Conservation (phyloP, 164 flowering plant genomes). For the Euptelea pleiosperma region DNA sequence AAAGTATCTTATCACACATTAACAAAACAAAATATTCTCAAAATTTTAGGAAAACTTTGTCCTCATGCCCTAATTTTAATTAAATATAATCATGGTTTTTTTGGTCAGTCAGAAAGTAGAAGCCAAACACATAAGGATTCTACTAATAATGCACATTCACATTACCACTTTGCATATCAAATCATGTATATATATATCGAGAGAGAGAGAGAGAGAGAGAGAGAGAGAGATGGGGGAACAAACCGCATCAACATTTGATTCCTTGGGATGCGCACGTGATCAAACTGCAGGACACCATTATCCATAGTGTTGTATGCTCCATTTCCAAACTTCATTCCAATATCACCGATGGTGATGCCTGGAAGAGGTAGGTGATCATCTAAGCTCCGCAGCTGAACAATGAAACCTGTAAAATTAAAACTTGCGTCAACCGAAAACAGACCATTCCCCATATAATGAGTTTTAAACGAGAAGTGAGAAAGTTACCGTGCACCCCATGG, state of each 20-base stretch:
- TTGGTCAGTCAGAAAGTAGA: too few relatives aligned
- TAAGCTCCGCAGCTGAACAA: conserved; percentile 88
- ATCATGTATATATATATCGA: too few relatives aligned
- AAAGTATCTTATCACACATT: too few relatives aligned
- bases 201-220: neutral
- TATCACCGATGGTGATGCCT: conserved; percentile 90
- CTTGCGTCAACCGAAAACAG: neutral
- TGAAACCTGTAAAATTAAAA: conserved; percentile 57
- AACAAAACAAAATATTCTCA: too few relatives aligned
- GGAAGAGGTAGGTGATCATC: conserved; percentile 92
- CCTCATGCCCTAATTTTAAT: too few relatives aligned
- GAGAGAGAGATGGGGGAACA: conserved; percentile 12
- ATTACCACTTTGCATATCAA: too few relatives aligned
- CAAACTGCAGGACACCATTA: conserved; percentile 86
- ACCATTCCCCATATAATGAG: neutral
- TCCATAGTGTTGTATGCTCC: conserved; percentile 97
- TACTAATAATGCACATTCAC: too few relatives aligned
- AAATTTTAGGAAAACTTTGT: too few relatives aligned
- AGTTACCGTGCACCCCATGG: conserved; percentile 83
- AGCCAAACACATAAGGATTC: too few relatives aligned
- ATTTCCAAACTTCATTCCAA: conserved; percentile 97
- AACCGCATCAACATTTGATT: conserved; percentile 96
- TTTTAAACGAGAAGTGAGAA: neutral
- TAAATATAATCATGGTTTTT: too few relatives aligned
- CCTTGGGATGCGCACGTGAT: conserved; percentile 91